A percentile compares a stretch with the other conserved stretches of the same genome.
Evolutionary conservation across 2,329 filamentous ascomycete species (phyloP).

Genomic region (Fusarium ambrosium): DNA sequence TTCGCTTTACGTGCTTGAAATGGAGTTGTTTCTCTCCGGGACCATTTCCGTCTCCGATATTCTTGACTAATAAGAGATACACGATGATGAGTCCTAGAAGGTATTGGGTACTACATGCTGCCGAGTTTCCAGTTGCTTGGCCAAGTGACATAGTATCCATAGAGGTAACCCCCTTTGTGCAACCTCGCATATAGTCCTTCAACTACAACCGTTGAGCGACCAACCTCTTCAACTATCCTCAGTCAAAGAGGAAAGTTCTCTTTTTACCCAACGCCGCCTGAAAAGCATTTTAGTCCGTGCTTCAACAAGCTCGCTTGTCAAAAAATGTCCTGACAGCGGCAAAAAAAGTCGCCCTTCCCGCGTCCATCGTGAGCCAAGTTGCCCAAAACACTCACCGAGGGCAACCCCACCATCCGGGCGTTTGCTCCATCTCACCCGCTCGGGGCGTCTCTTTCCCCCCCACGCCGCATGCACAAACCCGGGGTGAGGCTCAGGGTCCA

Average conservation of each 20-base stretch:
- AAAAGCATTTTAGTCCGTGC: background rate
- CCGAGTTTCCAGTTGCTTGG: background rate
- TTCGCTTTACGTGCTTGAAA: slow-evolving; percentile 4
- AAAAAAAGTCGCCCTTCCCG: slow-evolving; percentile 1
- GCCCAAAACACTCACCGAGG: slow-evolving; percentile 39
- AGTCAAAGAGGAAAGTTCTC: background rate
- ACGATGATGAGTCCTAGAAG: background rate
- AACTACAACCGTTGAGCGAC: background rate
- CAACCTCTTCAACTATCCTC: background rate
- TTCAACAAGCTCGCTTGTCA: slow-evolving; percentile 8
- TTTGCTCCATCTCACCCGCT: slow-evolving; percentile 1
- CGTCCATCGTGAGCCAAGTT: slow-evolving; percentile 20
- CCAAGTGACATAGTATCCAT: background rate
- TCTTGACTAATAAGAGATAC: slow-evolving; percentile 1
- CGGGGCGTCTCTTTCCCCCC: slow-evolving; percentile 10
- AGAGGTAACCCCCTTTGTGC: background rate
- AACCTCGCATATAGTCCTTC: background rate
- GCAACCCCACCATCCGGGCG: slow-evolving; percentile 10
- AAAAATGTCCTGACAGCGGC: slow-evolving; percentile 17
- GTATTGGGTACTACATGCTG: background rate
- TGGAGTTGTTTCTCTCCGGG: background rate
- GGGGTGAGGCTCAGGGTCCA: slow-evolving; percentile 29
- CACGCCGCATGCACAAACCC: slow-evolving; percentile 23
- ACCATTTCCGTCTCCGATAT: background rate
- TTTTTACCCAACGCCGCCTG: background rate